These are phyloP conservation scores for Pseudozyma hubeiensis DNA, from an alignment of 1,284 basidiomycete genomes.

Conservation along the genomic window DNA sequence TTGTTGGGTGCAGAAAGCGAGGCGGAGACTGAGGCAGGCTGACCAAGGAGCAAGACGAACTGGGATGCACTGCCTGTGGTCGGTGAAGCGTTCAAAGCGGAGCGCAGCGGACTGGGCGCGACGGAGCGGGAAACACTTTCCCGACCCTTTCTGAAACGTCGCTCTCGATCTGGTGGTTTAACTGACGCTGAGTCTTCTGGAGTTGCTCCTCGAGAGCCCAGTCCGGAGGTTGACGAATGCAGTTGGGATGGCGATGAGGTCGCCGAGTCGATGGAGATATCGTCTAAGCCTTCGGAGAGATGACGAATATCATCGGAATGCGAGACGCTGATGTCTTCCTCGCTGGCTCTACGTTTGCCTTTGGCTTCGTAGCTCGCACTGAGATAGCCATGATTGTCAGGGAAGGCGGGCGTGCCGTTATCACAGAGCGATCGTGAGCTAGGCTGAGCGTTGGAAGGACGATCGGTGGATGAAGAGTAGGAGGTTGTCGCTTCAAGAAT, in stretches of 20 bases:
- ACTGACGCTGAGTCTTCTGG: not conserved
- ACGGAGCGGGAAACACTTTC: constrained; percentile 23
- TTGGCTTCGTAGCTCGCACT: constrained; percentile 20
- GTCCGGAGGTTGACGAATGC: not conserved
- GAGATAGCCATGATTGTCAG: not conserved
- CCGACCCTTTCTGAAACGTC: constrained; percentile 16
- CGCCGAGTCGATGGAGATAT: constrained; percentile 1
- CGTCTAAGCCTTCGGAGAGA: constrained; percentile 2
- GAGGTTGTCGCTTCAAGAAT: not conserved
- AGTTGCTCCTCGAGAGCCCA: not conserved
- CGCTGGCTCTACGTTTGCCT: constrained; percentile 32
- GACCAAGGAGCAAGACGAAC: constrained; percentile 33
- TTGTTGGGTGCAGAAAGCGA: constrained; percentile 35
- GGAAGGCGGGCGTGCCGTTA: not conserved
- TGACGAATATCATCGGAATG: not conserved
- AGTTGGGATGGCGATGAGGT: not conserved
- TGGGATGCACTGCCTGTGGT: constrained; percentile 35
- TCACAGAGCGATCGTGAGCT: not conserved
- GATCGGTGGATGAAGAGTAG: not conserved
- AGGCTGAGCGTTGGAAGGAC: not conserved
- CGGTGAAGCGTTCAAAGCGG: constrained; percentile 15
- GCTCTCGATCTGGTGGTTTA: constrained; percentile 3
- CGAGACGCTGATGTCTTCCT: constrained; percentile 1
- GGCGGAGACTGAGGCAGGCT: constrained; percentile 31
- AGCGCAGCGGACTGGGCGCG: constrained; percentile 25